phyloP scores from a whole-genome alignment of 2,329 filamentous ascomycete genomes.

The Fusarium falciforme region DNA sequence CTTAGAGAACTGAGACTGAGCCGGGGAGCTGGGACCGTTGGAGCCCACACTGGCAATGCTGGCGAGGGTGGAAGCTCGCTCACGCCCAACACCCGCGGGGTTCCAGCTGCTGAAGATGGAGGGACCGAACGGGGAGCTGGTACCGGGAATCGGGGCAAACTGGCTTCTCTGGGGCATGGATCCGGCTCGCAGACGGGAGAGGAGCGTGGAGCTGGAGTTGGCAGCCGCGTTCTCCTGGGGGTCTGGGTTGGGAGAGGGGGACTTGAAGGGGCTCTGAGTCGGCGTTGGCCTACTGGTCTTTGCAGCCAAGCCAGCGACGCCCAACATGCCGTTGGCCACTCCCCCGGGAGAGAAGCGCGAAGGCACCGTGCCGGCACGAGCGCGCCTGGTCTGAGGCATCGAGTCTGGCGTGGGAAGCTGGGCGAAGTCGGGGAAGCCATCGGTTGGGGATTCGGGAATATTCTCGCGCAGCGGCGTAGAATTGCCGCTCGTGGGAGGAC shows the following conservation, averaged over 20 bases:
- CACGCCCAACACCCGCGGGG: slow-evolving; percentile 71
- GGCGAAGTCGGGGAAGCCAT: slow-evolving; percentile 93
- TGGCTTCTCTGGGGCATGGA: slow-evolving; percentile 92
- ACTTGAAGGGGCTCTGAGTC: slow-evolving; percentile 86
- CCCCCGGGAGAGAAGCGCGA: slow-evolving; percentile 89
- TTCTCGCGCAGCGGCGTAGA: slow-evolving; percentile 96
- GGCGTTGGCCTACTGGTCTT: slow-evolving; percentile 89
- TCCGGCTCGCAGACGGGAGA: slow-evolving; percentile 89
- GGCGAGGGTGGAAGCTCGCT: slow-evolving; percentile 86
- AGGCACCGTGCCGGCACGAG: slow-evolving; percentile 94
- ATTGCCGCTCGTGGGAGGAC: slow-evolving; percentile 94
- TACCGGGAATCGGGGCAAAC: slow-evolving; percentile 67
- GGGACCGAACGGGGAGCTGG: slow-evolving; percentile 81
- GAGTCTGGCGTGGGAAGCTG: slow-evolving; percentile 75
- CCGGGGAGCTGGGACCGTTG: slow-evolving; percentile 88
- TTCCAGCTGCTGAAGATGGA: slow-evolving; percentile 94
- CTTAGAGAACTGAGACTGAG: slow-evolving; percentile 85
- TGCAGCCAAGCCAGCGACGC: slow-evolving; percentile 68
- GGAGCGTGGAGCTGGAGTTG: slow-evolving; percentile 79
- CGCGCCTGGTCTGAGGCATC: slow-evolving; percentile 78
- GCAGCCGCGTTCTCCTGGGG: slow-evolving; percentile 60
- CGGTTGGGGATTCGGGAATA: slow-evolving; percentile 95
- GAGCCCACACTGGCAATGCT: slow-evolving; percentile 88
- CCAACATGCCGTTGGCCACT: slow-evolving; percentile 68
- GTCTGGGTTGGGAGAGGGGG: slow-evolving; percentile 67